These are phyloP conservation scores for Nepenthes mirabilis DNA, from an alignment of 148 eudicot genomes.

Conservation along the genomic window DNA sequence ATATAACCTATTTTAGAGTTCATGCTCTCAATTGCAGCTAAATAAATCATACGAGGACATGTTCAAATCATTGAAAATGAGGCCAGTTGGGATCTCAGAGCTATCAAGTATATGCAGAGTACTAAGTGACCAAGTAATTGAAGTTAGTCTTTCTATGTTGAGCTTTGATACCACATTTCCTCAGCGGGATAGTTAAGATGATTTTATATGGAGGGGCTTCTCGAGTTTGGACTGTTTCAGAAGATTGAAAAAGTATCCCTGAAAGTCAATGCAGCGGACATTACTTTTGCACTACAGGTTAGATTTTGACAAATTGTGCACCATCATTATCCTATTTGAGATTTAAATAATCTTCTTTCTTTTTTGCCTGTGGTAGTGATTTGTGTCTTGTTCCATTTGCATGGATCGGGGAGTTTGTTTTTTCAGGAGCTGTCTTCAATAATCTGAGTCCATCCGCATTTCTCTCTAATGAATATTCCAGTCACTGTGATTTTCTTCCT, in stretches of 20 bases:
- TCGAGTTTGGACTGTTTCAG: constrained; percentile 61
- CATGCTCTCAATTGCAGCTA: constrained; percentile 27
- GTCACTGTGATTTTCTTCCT: too few relatives aligned
- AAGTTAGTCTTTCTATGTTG: background rate
- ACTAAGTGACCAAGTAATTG: constrained; percentile 73
- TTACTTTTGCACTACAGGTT: constrained; percentile 64
- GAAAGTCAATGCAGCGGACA: constrained; percentile 70
- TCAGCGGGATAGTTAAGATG: background rate
- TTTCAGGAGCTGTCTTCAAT: constrained; percentile 83
- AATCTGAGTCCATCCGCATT: background rate
- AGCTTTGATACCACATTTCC: background rate
- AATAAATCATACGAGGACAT: constrained; percentile 57
- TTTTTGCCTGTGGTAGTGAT: too few relatives aligned
- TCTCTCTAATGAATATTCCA: too few relatives aligned
- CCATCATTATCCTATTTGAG: background rate
- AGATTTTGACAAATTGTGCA: background rate
- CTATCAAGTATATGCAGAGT: constrained; percentile 85
- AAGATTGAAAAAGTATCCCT: constrained; percentile 57
- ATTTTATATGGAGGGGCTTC: constrained; percentile 49
- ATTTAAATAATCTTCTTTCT: too few relatives aligned
- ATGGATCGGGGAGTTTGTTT: constrained; percentile 53
- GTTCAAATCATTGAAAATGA: constrained; percentile 56
- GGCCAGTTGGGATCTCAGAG: constrained; percentile 65
- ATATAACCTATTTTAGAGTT: background rate
- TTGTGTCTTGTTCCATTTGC: background rate